These are phyloP conservation scores for Bipolaris zeicola DNA, from an alignment of 2,329 filamentous ascomycete genomes.

Conservation along the genomic window DNA sequence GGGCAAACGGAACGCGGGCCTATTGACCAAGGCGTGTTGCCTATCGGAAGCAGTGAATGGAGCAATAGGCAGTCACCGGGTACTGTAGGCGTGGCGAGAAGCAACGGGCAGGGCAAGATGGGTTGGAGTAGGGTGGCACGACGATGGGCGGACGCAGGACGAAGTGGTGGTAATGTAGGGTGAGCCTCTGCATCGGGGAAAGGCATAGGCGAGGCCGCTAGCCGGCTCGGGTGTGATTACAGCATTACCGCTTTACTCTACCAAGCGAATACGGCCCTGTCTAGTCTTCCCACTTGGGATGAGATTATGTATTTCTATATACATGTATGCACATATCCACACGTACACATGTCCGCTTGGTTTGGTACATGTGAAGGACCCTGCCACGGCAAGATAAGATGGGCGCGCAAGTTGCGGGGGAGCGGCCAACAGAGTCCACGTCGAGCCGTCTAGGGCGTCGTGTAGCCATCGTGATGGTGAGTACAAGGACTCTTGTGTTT, in stretches of 20 bases:
- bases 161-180: slow-evolving; percentile 8
- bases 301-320: too few species aligned
- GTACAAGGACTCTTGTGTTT: background rate
- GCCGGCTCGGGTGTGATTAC: slow-evolving; percentile 2
- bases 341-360: too few species aligned
- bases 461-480: slow-evolving; percentile 17
- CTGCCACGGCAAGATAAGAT: slow-evolving; percentile 2
- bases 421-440: background rate
- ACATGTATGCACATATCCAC: too few species aligned
- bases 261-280: slow-evolving; percentile 4
- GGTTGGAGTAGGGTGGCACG: slow-evolving; percentile 13
- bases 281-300: too few species aligned
- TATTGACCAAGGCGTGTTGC: slow-evolving; percentile 7
- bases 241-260: background rate
- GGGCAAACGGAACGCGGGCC: background rate
- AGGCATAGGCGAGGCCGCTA: slow-evolving; percentile 11
- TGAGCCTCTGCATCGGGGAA: background rate
- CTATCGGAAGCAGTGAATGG: slow-evolving; percentile 5
- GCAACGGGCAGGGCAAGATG: background rate
- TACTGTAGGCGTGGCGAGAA: slow-evolving; percentile 4
- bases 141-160: slow-evolving; percentile 11
- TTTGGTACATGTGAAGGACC: background rate
- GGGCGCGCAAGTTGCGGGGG: slow-evolving; percentile 4
- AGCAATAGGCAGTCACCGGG: slow-evolving; percentile 4
- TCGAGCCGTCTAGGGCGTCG: slow-evolving; percentile 12